Conservation (phyloP, 2,329 filamentous ascomycete species). For the Fusarium sp. region DNA sequence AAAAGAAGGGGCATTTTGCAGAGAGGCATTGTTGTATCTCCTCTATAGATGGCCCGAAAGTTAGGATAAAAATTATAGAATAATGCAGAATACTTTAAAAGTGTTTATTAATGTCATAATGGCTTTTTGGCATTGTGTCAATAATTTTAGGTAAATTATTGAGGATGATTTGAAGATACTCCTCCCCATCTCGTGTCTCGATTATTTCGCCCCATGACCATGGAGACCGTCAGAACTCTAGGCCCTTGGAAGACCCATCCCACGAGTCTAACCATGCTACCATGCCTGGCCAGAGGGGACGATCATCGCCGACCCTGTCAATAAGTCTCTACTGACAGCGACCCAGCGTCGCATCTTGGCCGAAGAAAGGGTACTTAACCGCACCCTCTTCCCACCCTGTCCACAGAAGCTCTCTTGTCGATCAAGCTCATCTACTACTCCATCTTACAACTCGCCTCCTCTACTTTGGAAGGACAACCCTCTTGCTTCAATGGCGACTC, state of each 20-base stretch:
- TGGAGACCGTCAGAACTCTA: background rate
- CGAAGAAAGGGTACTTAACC: slow-evolving; percentile 17
- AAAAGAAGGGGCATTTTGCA: background rate
- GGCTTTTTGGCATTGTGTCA: background rate
- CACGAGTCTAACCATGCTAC: slow-evolving; percentile 12
- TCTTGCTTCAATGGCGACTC: slow-evolving; percentile 12
- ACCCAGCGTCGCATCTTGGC: slow-evolving; percentile 8
- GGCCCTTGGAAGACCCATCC: slow-evolving; percentile 1
- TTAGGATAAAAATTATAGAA: background rate
- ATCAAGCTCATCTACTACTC: slow-evolving; percentile 1
- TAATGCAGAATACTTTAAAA: background rate
- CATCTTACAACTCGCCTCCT: background rate
- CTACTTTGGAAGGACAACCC: background rate
- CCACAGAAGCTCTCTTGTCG: background rate
- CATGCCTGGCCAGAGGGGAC: background rate
- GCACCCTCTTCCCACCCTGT: background rate
- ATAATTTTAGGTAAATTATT: background rate
- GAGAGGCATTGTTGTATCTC: background rate
- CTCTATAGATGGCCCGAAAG: background rate
- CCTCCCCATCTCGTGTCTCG: background rate
- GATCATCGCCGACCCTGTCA: slow-evolving; percentile 19
- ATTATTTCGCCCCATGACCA: background rate
- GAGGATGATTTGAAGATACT: background rate
- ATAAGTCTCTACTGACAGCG: slow-evolving; percentile 8
- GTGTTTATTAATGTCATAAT: background rate